These are phyloP conservation scores for Alternaria ethzedia DNA, from an alignment of 2,329 filamentous ascomycete genomes.

Conservation along the genomic window DNA sequence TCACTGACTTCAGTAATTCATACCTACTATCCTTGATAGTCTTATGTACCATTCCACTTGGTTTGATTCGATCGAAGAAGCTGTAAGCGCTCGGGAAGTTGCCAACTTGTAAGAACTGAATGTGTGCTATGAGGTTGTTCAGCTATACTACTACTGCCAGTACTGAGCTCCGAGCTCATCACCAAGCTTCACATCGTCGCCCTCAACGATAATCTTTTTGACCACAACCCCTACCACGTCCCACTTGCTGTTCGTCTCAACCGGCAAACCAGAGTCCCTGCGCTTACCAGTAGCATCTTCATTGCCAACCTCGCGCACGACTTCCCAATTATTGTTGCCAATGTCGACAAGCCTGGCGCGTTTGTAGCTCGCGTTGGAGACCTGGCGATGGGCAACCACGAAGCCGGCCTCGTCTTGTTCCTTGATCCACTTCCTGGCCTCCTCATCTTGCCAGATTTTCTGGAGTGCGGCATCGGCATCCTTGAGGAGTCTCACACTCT, in stretches of 20 bases:
- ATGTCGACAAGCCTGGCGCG: conserved; percentile 41
- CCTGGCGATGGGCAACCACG: conserved; percentile 37
- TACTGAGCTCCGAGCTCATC: conserved; percentile 40
- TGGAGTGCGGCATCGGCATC: conserved; percentile 34
- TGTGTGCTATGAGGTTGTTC: neutral
- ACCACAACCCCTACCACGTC: conserved; percentile 46
- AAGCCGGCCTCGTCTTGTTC: conserved; percentile 41
- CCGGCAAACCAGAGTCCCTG: conserved; percentile 38
- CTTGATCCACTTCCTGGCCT: conserved; percentile 35
- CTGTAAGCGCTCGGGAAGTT: too few relatives aligned
- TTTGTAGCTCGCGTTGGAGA: conserved; percentile 45
- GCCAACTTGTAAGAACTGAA: neutral
- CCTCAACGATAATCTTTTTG: conserved; percentile 34
- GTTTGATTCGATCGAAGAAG: too few relatives aligned
- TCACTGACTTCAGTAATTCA: too few relatives aligned
- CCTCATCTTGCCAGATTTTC: conserved; percentile 33
- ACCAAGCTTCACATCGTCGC: conserved; percentile 37
- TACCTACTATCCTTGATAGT: too few relatives aligned
- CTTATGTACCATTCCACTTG: too few relatives aligned
- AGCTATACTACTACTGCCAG: conserved; percentile 26
- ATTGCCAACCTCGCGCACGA: conserved; percentile 39
- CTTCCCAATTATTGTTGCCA: conserved; percentile 40
- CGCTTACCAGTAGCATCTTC: conserved; percentile 38
- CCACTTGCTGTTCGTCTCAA: conserved; percentile 42
- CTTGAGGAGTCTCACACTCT: conserved; percentile 42